These are phyloP conservation scores for Ogataea neopini DNA, from an alignment of 805 yeast species.

Conservation along the genomic window DNA sequence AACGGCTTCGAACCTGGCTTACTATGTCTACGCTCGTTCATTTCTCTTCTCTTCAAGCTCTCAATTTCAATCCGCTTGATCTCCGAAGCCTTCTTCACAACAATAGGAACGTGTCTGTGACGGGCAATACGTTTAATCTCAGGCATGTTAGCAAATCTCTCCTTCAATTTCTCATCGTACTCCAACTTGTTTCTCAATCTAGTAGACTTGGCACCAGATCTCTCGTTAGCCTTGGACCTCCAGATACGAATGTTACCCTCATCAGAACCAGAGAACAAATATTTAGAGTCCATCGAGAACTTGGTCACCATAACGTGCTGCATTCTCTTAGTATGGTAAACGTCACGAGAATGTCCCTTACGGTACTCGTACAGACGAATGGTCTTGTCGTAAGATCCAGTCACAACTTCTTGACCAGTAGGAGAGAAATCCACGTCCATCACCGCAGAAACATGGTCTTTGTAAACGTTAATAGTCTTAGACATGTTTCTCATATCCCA, in stretches of 20 bases:
- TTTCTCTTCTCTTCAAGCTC: conserved; percentile 77
- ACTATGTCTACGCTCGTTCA: conserved; percentile 77
- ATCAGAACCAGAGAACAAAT: conserved; percentile 88
- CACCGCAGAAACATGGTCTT: conserved; percentile 95
- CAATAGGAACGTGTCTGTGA: conserved; percentile 89
- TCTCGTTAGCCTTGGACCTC: conserved; percentile 85
- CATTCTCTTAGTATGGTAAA: conserved; percentile 97
- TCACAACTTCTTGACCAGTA: conserved; percentile 93
- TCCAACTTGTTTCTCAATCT: conserved; percentile 81
- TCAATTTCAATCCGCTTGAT: conserved; percentile 75
- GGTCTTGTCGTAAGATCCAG: conserved; percentile 94
- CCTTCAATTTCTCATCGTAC: conserved; percentile 88
- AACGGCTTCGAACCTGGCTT: conserved; percentile 60
- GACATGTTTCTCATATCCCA: conserved; percentile 96
- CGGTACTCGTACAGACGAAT: conserved; percentile 67
- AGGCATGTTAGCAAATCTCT: conserved; percentile 93
- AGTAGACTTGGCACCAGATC: conserved; percentile 78
- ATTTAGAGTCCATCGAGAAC: conserved; percentile 86
- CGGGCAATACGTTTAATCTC: conserved; percentile 86
- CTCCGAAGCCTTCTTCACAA: conserved; percentile 85
- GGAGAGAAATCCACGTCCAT: conserved; percentile 95
- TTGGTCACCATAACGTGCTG: conserved; percentile 86
- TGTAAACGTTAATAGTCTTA: conserved; percentile 78
- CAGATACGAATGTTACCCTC: conserved; percentile 94
- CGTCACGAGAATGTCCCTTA: conserved; percentile 91